Conservation (phyloP, 805 yeast genomes). For the Kazachstania martiniae region DNA sequence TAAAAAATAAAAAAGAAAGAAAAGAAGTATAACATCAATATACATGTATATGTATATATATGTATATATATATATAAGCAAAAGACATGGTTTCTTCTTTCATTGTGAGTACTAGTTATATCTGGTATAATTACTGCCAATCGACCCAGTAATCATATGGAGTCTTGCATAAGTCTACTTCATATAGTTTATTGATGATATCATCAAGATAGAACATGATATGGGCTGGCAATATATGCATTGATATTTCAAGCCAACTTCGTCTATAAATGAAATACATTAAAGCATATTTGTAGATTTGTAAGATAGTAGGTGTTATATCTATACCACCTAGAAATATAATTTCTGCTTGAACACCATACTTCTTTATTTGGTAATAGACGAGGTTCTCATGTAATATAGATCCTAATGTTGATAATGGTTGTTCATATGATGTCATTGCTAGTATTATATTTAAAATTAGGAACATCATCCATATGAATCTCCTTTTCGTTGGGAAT, state of each 20-base stretch:
- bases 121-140: conserved; percentile 1
- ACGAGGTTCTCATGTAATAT: conserved; percentile 21
- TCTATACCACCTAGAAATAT: conserved; percentile 15
- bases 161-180: conserved; percentile 18
- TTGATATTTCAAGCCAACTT: conserved; percentile 12
- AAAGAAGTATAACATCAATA: too few species aligned
- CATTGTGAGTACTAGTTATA: not conserved
- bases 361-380: conserved; percentile 17
- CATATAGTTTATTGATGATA: conserved; percentile 17
- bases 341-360: conserved; percentile 11
- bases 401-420: conserved; percentile 18
- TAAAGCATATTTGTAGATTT: conserved; percentile 14
- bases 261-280: conserved; percentile 13
- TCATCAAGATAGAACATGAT: conserved; percentile 20
- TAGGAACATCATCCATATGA: conserved; percentile 18
- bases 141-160: conserved; percentile 20
- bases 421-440: conserved; percentile 20
- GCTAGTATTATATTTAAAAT: conserved; percentile 9
- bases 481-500: conserved; percentile 14
- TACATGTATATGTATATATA: too few species aligned
- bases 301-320: conserved; percentile 13
- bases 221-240: conserved; percentile 25
- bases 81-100: too few species aligned
- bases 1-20: too few species aligned
- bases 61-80: too few species aligned